Conservation (phyloP, 1,284 basidiomycete species). For the Bothia castanella region DNA sequence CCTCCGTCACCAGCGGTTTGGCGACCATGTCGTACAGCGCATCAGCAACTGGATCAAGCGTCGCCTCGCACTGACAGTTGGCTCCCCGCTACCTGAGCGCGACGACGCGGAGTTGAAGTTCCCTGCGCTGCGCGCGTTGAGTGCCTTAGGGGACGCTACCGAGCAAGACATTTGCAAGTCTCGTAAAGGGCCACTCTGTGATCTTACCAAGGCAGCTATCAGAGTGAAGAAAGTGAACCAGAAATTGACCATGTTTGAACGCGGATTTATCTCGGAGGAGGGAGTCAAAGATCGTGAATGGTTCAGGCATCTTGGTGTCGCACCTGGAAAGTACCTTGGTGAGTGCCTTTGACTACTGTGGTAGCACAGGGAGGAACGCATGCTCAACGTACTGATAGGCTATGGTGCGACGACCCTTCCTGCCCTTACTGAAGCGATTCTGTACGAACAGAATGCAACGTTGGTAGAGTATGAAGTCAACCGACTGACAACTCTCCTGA, state of each 20-base stretch:
- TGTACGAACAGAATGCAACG: conserved; percentile 60
- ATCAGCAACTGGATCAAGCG: conserved; percentile 31
- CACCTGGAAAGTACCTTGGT: conserved; percentile 89
- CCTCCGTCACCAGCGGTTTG: conserved; percentile 2
- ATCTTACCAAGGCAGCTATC: conserved; percentile 58
- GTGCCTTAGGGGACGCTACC: background rate
- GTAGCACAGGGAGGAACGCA: background rate
- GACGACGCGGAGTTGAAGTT: conserved; percentile 17
- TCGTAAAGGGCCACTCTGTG: conserved; percentile 15
- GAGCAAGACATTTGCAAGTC: conserved; percentile 6
- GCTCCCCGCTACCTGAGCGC: conserved; percentile 8
- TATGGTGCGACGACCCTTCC: conserved; percentile 89
- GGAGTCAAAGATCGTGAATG: conserved; percentile 82
- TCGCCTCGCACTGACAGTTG: conserved; percentile 20
- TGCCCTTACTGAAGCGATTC: conserved; percentile 76
- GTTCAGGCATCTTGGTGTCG: conserved; percentile 84
- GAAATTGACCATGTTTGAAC: conserved; percentile 74
- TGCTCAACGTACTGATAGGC: conserved; percentile 39
- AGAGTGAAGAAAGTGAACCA: conserved; percentile 66
- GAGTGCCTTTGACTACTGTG: conserved; percentile 22
- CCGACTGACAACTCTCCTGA: conserved; percentile 57
- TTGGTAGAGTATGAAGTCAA: conserved; percentile 63
- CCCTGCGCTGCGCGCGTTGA: conserved; percentile 4
- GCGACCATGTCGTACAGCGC: conserved; percentile 4
- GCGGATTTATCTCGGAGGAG: conserved; percentile 76